Conservation (phyloP, 2,329 filamentous ascomycete species). For the Fusarium nisikadoi region DNA sequence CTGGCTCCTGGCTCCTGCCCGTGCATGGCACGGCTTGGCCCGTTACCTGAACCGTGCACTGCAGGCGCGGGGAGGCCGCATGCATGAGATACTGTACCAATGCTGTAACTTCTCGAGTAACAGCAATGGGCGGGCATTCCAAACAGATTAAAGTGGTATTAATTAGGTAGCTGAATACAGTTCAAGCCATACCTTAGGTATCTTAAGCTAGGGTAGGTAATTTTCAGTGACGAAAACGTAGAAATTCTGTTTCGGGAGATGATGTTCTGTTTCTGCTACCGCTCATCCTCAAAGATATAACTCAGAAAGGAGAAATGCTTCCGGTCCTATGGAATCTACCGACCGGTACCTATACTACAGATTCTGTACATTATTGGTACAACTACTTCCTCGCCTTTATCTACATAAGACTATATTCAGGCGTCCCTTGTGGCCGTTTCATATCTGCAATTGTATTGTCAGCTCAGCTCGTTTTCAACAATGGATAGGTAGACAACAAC, state of each 20-base stretch:
- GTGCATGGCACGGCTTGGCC: conserved; percentile 39
- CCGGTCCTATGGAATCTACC: conserved; percentile 18
- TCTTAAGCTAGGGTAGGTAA: background rate
- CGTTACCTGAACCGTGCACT: conserved; percentile 35
- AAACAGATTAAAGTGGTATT: background rate
- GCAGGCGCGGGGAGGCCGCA: conserved; percentile 27
- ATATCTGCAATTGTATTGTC: conserved; percentile 56
- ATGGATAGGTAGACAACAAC: conserved; percentile 49
- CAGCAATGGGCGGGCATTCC: conserved; percentile 17
- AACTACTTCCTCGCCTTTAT: conserved; percentile 5
- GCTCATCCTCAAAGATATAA: background rate
- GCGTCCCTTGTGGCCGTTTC: conserved; percentile 69
- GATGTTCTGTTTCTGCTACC: conserved; percentile 23
- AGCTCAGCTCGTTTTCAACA: background rate
- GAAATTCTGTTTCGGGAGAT: conserved; percentile 16
- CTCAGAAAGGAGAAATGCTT: conserved; percentile 1
- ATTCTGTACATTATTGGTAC: conserved; percentile 39
- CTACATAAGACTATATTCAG: conserved; percentile 22
- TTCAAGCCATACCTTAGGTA: conserved; percentile 9
- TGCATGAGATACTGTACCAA: conserved; percentile 20
- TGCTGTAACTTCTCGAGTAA: conserved; percentile 7
- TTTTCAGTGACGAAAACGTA: background rate
- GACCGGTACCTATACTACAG: conserved; percentile 27
- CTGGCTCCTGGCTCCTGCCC: conserved; percentile 12
- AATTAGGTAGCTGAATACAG: background rate